Conservation (phyloP, 1,284 basidiomycete genomes). For the Cryptococcus sp. region DNA sequence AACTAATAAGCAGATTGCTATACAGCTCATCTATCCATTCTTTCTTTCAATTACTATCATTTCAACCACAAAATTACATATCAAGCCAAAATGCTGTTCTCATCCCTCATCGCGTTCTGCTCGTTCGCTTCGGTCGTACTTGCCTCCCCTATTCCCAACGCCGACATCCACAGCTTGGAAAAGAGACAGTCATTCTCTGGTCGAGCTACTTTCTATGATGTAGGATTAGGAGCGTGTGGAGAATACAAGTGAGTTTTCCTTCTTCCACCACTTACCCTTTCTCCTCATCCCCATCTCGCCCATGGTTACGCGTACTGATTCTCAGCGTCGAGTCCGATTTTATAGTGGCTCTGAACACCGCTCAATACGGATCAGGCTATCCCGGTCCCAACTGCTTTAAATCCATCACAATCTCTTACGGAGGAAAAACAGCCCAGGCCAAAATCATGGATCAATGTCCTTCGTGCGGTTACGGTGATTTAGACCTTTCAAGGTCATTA, state of each 20-base stretch:
- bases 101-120: too few species aligned
- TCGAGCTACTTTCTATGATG: constrained; percentile 41
- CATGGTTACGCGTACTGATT: not conserved
- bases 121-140: too few species aligned
- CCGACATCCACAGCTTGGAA: not conserved
- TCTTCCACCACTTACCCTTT: not conserved
- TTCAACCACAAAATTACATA: too few species aligned
- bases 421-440: constrained; percentile 61
- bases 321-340: constrained; percentile 30
- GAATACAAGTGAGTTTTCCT: constrained; percentile 50
- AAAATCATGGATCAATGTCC: constrained; percentile 60
- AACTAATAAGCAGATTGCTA: too few species aligned
- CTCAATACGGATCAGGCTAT: constrained; percentile 47
- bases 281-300: not conserved
- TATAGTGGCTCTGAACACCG: constrained; percentile 45
- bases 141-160: too few species aligned
- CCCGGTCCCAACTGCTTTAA: constrained; percentile 62
- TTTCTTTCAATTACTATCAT: too few species aligned
- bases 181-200: constrained; percentile 18
- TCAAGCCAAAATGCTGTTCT: too few species aligned
- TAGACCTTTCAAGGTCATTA: constrained; percentile 72
- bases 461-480: constrained; percentile 53
- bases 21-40: too few species aligned
- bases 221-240: constrained; percentile 42
- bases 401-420: constrained; percentile 60